A percentile compares a stretch with the other conserved stretches of the same genome.
phyloP scores from a whole-genome alignment of 78 protist genomes.

The Guillardia theta region DNA sequence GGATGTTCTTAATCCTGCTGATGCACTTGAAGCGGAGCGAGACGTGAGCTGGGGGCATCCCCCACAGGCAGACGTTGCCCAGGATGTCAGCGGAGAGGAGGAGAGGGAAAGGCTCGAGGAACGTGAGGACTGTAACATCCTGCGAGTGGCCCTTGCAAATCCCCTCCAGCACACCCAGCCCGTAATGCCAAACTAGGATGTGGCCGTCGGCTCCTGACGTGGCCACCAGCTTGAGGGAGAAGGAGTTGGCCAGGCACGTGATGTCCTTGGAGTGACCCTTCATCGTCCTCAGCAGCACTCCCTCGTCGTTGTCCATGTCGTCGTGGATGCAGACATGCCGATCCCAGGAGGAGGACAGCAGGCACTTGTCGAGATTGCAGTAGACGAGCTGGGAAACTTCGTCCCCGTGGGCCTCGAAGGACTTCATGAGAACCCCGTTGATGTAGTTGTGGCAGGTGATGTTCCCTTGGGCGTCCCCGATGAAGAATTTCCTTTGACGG shows the following conservation, averaged over 20 bases:
- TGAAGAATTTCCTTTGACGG: neutral
- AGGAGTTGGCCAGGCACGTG: slow-evolving; percentile 7
- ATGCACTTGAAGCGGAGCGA: neutral
- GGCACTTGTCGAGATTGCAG: neutral
- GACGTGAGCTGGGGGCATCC: neutral
- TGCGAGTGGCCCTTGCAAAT: slow-evolving; percentile 27
- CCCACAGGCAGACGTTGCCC: slow-evolving; percentile 14
- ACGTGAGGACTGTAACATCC: neutral
- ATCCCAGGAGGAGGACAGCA: neutral
- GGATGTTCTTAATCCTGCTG: neutral
- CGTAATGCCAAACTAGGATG: slow-evolving; percentile 16
- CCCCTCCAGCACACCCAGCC: slow-evolving; percentile 17
- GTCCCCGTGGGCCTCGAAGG: neutral
- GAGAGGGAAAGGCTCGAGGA: neutral
- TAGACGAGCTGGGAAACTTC: neutral
- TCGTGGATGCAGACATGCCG: neutral
- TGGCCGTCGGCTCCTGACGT: slow-evolving; percentile 26
- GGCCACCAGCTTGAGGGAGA: slow-evolving; percentile 1
- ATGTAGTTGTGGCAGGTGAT: slow-evolving; percentile 17
- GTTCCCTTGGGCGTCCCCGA: neutral
- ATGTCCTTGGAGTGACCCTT: slow-evolving; percentile 29
- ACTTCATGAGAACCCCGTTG: slow-evolving; percentile 1
- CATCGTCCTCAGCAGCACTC: slow-evolving; percentile 18
- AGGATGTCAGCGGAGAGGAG: neutral
- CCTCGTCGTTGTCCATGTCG: slow-evolving; percentile 41